These are phyloP conservation scores for Histomonas meleagridis DNA, from an alignment of 208 protist genomes.

Conservation along the genomic window DNA sequence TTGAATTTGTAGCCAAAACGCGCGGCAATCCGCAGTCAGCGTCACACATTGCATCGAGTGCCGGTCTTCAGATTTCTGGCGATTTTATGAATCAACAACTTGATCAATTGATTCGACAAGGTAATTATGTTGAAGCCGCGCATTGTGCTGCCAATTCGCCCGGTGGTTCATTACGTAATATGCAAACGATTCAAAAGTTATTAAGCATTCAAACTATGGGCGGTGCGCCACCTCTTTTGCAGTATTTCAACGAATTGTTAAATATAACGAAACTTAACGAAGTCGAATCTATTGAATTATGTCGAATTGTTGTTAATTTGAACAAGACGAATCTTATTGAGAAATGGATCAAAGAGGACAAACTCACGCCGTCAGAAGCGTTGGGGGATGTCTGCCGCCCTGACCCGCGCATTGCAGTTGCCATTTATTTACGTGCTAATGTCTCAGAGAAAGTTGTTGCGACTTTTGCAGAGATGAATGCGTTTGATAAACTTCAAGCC, in stretches of 20 bases:
- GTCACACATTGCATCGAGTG: background rate
- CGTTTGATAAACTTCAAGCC: conserved; percentile 32
- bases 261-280: conserved; percentile 61
- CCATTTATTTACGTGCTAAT: conserved; percentile 83
- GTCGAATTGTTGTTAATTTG: conserved; percentile 74
- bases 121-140: conserved; percentile 78
- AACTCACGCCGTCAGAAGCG: conserved; percentile 88
- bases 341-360: conserved; percentile 92
- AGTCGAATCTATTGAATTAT: conserved; percentile 90
- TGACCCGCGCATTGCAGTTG: conserved; percentile 79
- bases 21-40: background rate
- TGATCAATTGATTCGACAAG: conserved; percentile 70
- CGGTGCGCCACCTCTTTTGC: conserved; percentile 41
- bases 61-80: background rate
- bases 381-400: conserved; percentile 85
- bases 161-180: conserved; percentile 73
- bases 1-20: background rate
- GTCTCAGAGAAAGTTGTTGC: conserved; percentile 70
- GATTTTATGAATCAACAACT: conserved; percentile 65
- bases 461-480: conserved; percentile 43
- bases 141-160: conserved; percentile 79
- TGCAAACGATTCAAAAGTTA: conserved; percentile 83
- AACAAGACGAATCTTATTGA: conserved; percentile 66
- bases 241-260: conserved; percentile 38
- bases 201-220: conserved; percentile 57